These are phyloP conservation scores for Torrubiella hemipterigena DNA, from an alignment of 2,329 filamentous ascomycete species.

Conservation along the genomic window DNA sequence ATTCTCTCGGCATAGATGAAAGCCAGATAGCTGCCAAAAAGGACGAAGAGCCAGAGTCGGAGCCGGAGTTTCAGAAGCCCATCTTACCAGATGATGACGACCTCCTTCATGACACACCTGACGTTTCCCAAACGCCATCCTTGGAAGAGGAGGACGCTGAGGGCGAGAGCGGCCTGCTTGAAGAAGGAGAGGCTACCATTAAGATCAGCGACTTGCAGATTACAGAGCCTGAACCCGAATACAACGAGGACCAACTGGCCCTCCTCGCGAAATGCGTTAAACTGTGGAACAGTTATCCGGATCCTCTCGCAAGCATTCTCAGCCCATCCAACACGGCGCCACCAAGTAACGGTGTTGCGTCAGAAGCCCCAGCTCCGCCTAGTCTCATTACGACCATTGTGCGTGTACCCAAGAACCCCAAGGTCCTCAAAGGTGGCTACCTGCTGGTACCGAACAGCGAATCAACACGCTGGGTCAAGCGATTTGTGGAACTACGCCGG, in stretches of 20 bases:
- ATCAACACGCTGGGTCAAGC: conserved; percentile 75
- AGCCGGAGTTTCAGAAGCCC: conserved; percentile 20
- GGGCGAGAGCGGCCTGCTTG: conserved; percentile 10
- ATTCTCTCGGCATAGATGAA: conserved; percentile 39
- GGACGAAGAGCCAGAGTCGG: conserved; percentile 19
- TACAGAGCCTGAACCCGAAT: conserved; percentile 18
- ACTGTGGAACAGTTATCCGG: conserved; percentile 52
- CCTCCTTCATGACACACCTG: conserved; percentile 44
- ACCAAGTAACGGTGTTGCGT: conserved; percentile 47
- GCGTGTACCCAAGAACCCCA: conserved; percentile 67
- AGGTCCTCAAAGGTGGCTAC: conserved; percentile 75
- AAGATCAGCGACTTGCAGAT: conserved; percentile 10
- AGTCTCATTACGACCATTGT: conserved; percentile 67
- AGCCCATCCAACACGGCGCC: conserved; percentile 54
- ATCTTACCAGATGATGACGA: conserved; percentile 43
- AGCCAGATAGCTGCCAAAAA: conserved; percentile 17
- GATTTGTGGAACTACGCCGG: conserved; percentile 82
- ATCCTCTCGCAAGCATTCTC: conserved; percentile 43
- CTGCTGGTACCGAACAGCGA: conserved; percentile 75
- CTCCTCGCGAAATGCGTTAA: conserved; percentile 45
- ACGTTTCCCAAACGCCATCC: conserved; percentile 32
- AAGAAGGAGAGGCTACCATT: conserved; percentile 11
- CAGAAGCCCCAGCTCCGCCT: conserved; percentile 37
- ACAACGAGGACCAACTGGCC: conserved; percentile 30
- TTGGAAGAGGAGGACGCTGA: conserved; percentile 16